Base-by-base conservation (phyloP, 2,329 filamentous ascomycete genomes). In the Rutstroemia sp. region DNA sequence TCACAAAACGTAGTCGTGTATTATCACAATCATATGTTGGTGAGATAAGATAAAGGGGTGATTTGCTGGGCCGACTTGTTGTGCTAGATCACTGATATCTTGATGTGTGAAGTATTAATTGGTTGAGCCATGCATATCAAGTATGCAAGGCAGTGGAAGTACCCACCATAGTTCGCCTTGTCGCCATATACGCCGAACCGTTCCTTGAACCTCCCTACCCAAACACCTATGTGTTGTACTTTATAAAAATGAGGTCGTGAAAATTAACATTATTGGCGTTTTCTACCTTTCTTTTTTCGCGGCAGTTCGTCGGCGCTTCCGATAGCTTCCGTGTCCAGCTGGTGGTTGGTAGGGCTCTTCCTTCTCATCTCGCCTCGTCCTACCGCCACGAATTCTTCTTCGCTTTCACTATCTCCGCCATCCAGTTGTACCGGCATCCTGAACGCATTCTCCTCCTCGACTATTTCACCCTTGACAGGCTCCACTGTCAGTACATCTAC, bases 341-440 rank as follows among this genome's bases (percentile, higher is more conserved):
- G 83, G 61, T 83, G 84, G 59, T 86, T 84, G 1, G 88, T 89
- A 10, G 89, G 84, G 69, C 89, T 96, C 69, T 91, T 87, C 58
- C 91, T 81, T 62, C 92, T 81, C 79, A 95, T 92, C 48, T 94
- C 95, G 10, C 92, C 92, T 1, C 82, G 81, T 17, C 80, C 82
- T 21, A 86, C 81, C 4, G 80, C 76, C 25, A 86, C 73, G 58
- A 86, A 84, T 68, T 99, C 95, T 65, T 99, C 94, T 68, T 96
- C 94, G 68, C 89, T 96, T 68, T 97, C 94, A 64, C 89, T 96
- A 66, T 95, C 91, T 48, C 91, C 90, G 47, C 97, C 82, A 68
- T 96, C 89, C 61, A 96, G 82, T n/a, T 96, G 73, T 3, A 99
- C 89, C 0, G 94, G 95, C 86, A 99, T 95, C 57, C 83, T 81